Conservation (phyloP, 2,329 filamentous ascomycete species). For the Fusarium sp. region DNA sequence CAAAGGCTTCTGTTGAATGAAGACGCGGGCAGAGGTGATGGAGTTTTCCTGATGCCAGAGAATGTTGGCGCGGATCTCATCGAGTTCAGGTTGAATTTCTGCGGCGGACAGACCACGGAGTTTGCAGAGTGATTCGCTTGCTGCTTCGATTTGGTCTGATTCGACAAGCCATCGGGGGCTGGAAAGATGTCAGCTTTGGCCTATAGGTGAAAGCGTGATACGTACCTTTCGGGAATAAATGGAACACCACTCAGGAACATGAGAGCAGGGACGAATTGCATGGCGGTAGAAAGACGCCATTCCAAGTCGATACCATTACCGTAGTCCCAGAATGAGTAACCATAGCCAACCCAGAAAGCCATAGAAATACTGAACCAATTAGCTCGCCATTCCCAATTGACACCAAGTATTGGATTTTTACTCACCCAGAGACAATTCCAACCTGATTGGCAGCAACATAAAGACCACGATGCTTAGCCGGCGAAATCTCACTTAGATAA, state of each 20-base stretch:
- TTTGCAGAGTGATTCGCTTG: constrained; percentile 5
- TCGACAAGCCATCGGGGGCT: constrained; percentile 26
- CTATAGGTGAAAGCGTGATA: rapidly evolving
- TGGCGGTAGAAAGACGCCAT: constrained; percentile 18
- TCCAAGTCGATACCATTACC: constrained; percentile 18
- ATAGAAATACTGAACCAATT: constrained; percentile 7
- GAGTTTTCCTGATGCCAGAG: constrained; percentile 26
- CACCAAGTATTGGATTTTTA: neutral
- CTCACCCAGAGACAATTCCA: constrained; percentile 24
- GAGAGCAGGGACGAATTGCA: constrained; percentile 20
- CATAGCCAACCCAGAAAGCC: constrained; percentile 26
- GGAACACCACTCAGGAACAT: constrained; percentile 11
- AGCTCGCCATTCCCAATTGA: neutral
- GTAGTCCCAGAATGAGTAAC: constrained; percentile 22
- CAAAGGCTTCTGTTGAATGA: constrained; percentile 19
- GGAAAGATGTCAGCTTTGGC: rapidly evolving
- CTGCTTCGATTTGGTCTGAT: constrained; percentile 19
- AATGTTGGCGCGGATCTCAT: constrained; percentile 26
- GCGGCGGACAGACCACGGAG: neutral
- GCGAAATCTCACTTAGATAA: constrained; percentile 21
- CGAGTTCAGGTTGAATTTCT: constrained; percentile 18
- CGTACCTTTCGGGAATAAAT: constrained; percentile 22
- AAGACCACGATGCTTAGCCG: constrained; percentile 15
- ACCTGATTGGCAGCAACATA: constrained; percentile 26
- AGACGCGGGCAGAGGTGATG: constrained; percentile 16